phyloP scores from a whole-genome alignment of 2,329 filamentous ascomycete genomes.

The Mycocentrospora acerina region DNA sequence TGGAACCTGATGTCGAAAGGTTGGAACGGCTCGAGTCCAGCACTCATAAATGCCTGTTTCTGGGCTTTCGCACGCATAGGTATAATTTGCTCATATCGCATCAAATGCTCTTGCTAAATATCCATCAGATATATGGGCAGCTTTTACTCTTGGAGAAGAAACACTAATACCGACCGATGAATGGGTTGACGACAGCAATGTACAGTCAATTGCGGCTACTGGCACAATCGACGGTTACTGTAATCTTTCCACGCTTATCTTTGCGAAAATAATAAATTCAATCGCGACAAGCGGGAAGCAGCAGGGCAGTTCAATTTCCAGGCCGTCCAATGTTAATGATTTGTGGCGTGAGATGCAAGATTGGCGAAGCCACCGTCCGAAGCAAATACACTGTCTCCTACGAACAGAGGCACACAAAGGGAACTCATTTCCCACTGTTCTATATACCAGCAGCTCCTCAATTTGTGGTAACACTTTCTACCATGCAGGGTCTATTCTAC shows the following conservation, averaged over 20 bases:
- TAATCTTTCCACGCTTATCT: slow-evolving; percentile 3
- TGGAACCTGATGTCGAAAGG: background rate
- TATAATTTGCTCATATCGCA: background rate
- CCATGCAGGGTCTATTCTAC: slow-evolving; percentile 3
- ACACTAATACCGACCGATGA: slow-evolving; percentile 2
- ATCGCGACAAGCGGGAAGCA: background rate
- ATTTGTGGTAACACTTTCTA: slow-evolving; percentile 3
- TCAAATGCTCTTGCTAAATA: background rate
- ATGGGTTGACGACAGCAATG: slow-evolving; percentile 1
- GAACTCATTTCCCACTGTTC: background rate
- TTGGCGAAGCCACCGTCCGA: background rate
- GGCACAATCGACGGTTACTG: slow-evolving; percentile 3
- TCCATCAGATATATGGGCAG: slow-evolving; percentile 1
- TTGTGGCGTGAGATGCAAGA: slow-evolving; percentile 4
- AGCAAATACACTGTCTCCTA: background rate
- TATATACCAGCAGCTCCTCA: slow-evolving; percentile 1
- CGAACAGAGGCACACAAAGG: background rate
- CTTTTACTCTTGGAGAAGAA: slow-evolving; percentile 1
- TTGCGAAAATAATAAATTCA: slow-evolving; percentile 1
- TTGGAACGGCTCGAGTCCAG: slow-evolving; percentile 2
- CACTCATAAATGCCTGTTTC: background rate
- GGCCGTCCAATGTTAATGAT: background rate
- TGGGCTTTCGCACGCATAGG: slow-evolving; percentile 3
- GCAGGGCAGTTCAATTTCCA: background rate
- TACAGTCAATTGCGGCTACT: background rate